These are phyloP conservation scores for Rusavskia elegans DNA, from an alignment of 495 filamentous ascomycete genomes.

Conservation along the genomic window DNA sequence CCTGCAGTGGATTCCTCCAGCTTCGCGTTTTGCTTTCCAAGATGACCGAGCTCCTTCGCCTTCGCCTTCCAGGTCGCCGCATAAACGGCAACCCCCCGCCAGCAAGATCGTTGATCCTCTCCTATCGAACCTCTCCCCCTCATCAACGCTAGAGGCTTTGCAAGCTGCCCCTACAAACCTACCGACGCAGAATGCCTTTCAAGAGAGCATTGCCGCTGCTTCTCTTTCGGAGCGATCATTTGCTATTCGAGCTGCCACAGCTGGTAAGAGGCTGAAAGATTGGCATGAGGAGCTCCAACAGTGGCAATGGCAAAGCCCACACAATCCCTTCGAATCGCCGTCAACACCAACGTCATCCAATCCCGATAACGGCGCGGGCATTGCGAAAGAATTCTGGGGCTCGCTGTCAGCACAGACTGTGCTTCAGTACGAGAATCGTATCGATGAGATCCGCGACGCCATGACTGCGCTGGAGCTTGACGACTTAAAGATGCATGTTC, in stretches of 20 bases:
- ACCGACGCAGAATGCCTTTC: conserved; percentile 36
- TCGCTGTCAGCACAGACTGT: conserved; percentile 47
- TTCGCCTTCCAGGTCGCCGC: conserved; percentile 12
- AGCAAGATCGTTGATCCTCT: conserved; percentile 27
- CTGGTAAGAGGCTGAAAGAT: conserved; percentile 53
- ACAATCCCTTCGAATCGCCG: conserved; percentile 41
- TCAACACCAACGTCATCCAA: conserved; percentile 11
- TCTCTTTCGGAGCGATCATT: conserved; percentile 52
- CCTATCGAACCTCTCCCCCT: conserved; percentile 36
- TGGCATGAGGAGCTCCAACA: conserved; percentile 63
- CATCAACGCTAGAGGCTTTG: conserved; percentile 38
- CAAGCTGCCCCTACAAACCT: conserved; percentile 30
- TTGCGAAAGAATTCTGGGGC: conserved; percentile 40
- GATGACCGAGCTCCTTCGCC: neutral
- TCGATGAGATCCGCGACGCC: conserved; percentile 61
- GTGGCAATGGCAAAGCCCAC: conserved; percentile 52
- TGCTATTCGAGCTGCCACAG: conserved; percentile 56
- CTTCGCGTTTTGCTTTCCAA: neutral
- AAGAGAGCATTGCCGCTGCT: conserved; percentile 48
- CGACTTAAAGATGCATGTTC: conserved; percentile 76
- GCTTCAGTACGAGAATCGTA: conserved; percentile 48
- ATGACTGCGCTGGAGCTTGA: conserved; percentile 74
- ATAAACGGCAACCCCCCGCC: conserved; percentile 12
- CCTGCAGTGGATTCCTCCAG: neutral
- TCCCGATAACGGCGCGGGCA: neutral